Conservation (phyloP, 192 early-diverging fungal species). For the Dimargaris cristalligena region DNA sequence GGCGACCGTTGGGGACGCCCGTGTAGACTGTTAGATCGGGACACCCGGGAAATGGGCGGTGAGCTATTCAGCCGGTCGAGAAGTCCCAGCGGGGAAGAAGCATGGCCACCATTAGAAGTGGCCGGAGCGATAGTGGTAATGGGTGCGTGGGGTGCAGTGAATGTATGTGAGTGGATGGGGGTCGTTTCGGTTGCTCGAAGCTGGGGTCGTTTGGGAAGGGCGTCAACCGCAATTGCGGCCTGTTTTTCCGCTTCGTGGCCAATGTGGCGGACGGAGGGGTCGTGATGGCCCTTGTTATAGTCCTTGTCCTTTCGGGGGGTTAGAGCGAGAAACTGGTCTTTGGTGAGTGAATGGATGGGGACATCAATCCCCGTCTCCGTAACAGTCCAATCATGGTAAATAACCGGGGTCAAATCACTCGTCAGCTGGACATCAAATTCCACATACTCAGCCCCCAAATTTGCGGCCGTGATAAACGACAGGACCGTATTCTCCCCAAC, state of each 20-base stretch:
- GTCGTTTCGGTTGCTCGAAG: slow-evolving; percentile 3
- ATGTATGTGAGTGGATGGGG: slow-evolving; percentile 8
- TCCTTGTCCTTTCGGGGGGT: slow-evolving; percentile 28
- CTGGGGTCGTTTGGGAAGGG: no score
- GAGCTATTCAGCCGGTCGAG: background rate
- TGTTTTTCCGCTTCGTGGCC: slow-evolving; percentile 14
- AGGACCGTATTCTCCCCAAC: slow-evolving; percentile 83
- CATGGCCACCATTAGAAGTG: background rate
- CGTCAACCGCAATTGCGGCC: slow-evolving; percentile 12
- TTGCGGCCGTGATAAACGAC: slow-evolving; percentile 69
- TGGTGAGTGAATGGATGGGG: slow-evolving; percentile 45
- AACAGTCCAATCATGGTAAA: slow-evolving; percentile 89
- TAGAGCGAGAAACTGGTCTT: slow-evolving; percentile 47
- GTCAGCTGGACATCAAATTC: slow-evolving; percentile 95
- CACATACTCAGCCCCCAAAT: slow-evolving; percentile 68
- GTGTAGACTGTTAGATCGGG: background rate
- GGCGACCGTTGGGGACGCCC: background rate
- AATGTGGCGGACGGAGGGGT: background rate
- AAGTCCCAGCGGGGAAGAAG: no score
- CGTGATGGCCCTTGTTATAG: slow-evolving; percentile 17
- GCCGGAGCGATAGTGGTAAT: slow-evolving; percentile 13
- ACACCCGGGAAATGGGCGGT: background rate
- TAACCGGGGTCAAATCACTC: slow-evolving; percentile 63
- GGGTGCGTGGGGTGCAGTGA: no score
- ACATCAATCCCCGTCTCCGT: slow-evolving; percentile 54